Percentiles rank a stretch among this genome's conserved stretches.
Evolutionary conservation across 2,329 filamentous ascomycete genomes (phyloP).

Genomic region (Aureobasidium sp.): DNA sequence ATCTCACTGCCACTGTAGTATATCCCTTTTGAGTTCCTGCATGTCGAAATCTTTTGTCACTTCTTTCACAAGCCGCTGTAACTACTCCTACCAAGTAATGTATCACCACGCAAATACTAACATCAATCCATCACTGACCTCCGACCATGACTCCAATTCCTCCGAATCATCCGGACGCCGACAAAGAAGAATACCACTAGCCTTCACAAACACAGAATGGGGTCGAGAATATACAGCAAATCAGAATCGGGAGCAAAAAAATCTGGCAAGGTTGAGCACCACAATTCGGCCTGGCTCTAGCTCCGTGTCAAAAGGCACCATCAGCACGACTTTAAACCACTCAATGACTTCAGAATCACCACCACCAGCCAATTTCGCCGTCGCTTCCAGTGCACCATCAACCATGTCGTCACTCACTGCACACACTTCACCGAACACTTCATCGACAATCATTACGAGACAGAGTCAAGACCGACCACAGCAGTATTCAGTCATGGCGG

Average conservation of each 20-base stretch:
- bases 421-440: too few species aligned
- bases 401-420: too few species aligned
- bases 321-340: too few species aligned
- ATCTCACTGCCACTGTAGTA: not conserved
- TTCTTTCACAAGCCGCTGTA: not conserved
- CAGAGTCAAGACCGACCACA: too few species aligned
- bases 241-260: not conserved
- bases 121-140: not conserved
- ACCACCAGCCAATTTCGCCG: not conserved
- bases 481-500: not conserved
- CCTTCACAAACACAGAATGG: slow-evolving; percentile 10
- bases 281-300: not conserved
- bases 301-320: not conserved
- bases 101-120: slow-evolving; percentile 6
- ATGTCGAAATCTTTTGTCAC: not conserved
- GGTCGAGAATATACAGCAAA: slow-evolving; percentile 1
- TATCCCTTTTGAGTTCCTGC: not conserved
- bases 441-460: too few species aligned
- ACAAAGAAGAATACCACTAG: slow-evolving; percentile 1
- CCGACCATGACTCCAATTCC: not conserved
- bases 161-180: not conserved
- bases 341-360: not conserved
- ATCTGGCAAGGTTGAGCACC: not conserved
- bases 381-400: too few species aligned
- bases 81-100: not conserved